phyloP scores from a whole-genome alignment of 371 early-diverging fungal species.

The Rhizopus stolonifer region DNA sequence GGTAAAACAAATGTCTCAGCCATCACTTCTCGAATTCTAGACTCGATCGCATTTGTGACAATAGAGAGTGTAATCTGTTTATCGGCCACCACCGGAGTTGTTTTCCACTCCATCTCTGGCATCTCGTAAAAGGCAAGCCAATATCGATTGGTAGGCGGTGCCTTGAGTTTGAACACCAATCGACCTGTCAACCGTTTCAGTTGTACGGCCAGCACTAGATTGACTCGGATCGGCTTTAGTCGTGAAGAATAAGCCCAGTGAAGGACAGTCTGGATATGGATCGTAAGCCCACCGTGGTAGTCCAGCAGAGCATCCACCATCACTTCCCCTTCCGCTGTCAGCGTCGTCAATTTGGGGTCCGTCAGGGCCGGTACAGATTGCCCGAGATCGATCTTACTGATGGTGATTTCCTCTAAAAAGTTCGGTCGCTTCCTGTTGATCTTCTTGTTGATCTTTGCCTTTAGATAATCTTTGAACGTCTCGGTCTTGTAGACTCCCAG shows the following conservation, averaged over 20 bases:
- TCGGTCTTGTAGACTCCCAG: slow-evolving; percentile 71
- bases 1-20: slow-evolving; percentile 83
- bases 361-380: slow-evolving; percentile 79
- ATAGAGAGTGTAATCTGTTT: slow-evolving; percentile 75
- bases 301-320: slow-evolving; percentile 72
- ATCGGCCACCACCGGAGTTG: slow-evolving; percentile 84
- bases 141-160: slow-evolving; percentile 82
- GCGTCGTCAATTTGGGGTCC: slow-evolving; percentile 66
- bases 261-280: slow-evolving; percentile 70
- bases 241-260: slow-evolving; percentile 42
- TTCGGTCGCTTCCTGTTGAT: slow-evolving; percentile 63
- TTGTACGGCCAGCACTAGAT: slow-evolving; percentile 74
- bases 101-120: slow-evolving; percentile 76
- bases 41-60: slow-evolving; percentile 82
- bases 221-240: slow-evolving; percentile 68
- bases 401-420: slow-evolving; percentile 79
- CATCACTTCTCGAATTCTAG: slow-evolving; percentile 80
- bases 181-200: slow-evolving; percentile 69
- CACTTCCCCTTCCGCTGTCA: slow-evolving; percentile 71
- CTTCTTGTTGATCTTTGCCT: slow-evolving; percentile 66
- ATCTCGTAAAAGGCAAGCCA: slow-evolving; percentile 88
- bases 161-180: slow-evolving; percentile 76
- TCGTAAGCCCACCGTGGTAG: slow-evolving; percentile 73
- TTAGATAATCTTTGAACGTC: slow-evolving; percentile 54
- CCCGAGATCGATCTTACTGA: slow-evolving; percentile 75